These are phyloP conservation scores for Pyrenophora teres DNA, from an alignment of 2,329 filamentous ascomycete species.

Conservation along the genomic window DNA sequence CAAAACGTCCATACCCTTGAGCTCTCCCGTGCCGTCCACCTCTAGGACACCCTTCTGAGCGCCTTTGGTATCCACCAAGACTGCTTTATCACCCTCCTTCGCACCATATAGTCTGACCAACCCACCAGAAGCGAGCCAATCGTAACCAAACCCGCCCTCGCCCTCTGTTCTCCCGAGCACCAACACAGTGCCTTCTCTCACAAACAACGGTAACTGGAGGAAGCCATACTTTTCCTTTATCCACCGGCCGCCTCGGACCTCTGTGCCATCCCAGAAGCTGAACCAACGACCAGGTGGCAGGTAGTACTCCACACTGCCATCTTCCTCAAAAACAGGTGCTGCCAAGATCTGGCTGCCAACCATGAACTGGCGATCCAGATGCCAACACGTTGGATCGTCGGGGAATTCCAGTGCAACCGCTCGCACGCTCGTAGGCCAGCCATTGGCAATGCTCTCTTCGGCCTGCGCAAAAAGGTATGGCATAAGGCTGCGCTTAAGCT, in stretches of 20 bases:
- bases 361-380: slow-evolving; percentile 74
- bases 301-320: slow-evolving; percentile 69
- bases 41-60: slow-evolving; percentile 37
- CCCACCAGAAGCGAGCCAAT: slow-evolving; percentile 48
- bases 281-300: slow-evolving; percentile 59
- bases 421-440: slow-evolving; percentile 64
- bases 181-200: slow-evolving; percentile 48
- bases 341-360: slow-evolving; percentile 68
- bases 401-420: slow-evolving; percentile 73
- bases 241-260: slow-evolving; percentile 52
- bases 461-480: slow-evolving; percentile 63
- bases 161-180: slow-evolving; percentile 49
- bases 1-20: slow-evolving; percentile 36
- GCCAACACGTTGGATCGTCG: slow-evolving; percentile 69
- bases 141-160: slow-evolving; percentile 46
- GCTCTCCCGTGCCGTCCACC: slow-evolving; percentile 33
- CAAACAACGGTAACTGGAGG: slow-evolving; percentile 48
- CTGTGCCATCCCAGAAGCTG: slow-evolving; percentile 54
- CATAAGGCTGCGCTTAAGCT: slow-evolving; percentile 61
- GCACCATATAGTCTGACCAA: slow-evolving; percentile 48
- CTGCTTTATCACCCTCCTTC: slow-evolving; percentile 41
- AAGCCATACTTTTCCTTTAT: slow-evolving; percentile 50
- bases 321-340: slow-evolving; percentile 67
- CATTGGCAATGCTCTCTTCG: slow-evolving; percentile 56
- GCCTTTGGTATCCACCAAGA: slow-evolving; percentile 44